A percentile compares a stretch with the other conserved stretches of the same genome.
phyloP scores from a whole-genome alignment of 768 basidiomycete species.

The Macrolepiota fuliginosa region DNA sequence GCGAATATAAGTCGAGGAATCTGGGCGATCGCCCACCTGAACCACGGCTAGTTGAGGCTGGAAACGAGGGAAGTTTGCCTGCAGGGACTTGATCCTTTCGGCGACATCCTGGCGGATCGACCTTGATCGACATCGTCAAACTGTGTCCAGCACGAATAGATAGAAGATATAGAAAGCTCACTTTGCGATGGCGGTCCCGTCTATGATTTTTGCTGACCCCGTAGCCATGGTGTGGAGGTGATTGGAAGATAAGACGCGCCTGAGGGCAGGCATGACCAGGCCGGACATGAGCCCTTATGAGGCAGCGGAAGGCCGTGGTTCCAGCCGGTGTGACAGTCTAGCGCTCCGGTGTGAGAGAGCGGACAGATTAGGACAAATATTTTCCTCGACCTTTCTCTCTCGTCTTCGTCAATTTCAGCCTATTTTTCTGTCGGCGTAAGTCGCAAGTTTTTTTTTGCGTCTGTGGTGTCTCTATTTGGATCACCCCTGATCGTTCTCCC shows the following conservation, averaged over 20 bases:
- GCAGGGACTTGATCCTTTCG: conserved; percentile 61
- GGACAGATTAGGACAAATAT: neutral
- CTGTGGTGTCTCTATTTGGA: neutral
- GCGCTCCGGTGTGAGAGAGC: neutral
- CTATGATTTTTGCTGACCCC: conserved; percentile 55
- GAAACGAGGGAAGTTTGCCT: conserved; percentile 80
- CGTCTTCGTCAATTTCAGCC: neutral
- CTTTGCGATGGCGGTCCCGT: conserved; percentile 86
- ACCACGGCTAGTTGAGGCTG: conserved; percentile 88
- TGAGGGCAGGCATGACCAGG: conserved; percentile 18
- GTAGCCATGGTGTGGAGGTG: conserved; percentile 38
- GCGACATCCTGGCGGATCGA: conserved; percentile 77
- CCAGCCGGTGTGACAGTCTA: conserved; percentile 3
- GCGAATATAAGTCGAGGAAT: conserved; percentile 90
- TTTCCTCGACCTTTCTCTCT: neutral
- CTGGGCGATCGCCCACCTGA: conserved; percentile 90
- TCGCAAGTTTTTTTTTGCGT: neutral
- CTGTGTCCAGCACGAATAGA: neutral
- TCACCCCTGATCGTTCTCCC: neutral
- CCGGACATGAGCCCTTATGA: conserved; percentile 12
- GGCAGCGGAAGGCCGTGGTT: conserved; percentile 18
- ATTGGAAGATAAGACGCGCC: conserved; percentile 34
- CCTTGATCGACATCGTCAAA: conserved; percentile 39
- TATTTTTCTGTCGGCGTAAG: neutral
- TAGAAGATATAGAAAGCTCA: conserved; percentile 31